Conservation (phyloP, 768 basidiomycete species). For the Tylopilus sp. region DNA sequence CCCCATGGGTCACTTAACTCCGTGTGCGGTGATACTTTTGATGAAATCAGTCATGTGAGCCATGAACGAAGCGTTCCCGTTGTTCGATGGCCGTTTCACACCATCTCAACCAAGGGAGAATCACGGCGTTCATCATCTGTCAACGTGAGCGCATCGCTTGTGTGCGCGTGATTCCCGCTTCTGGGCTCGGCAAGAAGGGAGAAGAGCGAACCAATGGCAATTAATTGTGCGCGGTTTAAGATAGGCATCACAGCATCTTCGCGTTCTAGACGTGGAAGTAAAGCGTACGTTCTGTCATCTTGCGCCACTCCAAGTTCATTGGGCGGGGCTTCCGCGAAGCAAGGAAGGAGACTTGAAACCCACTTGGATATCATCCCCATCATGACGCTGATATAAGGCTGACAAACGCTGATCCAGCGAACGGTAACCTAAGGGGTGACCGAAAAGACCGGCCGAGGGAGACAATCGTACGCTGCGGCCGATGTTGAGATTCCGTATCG, state of each 20-base stretch:
- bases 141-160: background rate
- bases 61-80: background rate
- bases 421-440: constrained; percentile 2
- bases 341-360: constrained; percentile 9
- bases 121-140: background rate
- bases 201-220: background rate
- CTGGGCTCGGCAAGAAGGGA: background rate
- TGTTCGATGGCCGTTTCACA: background rate
- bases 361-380: constrained; percentile 2
- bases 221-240: background rate
- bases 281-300: background rate
- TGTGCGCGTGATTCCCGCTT: background rate
- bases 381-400: constrained; percentile 8
- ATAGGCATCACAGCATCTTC: constrained; percentile 9
- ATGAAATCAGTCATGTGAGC: constrained; percentile 1
- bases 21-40: constrained; percentile 5
- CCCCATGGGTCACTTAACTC: constrained; percentile 4
- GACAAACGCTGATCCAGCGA: constrained; percentile 1
- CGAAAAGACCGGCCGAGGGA: constrained; percentile 4
- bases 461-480: background rate
- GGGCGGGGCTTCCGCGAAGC: constrained; percentile 19
- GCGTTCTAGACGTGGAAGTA: background rate
- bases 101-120: background rate
- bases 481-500: too few species aligned
- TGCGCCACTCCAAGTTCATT: background rate